A percentile compares a stretch with the other conserved stretches of the same genome.
Evolutionary conservation across 1,139 yeast species (phyloP).

Genomic region (Debaryomyces sp.): DNA sequence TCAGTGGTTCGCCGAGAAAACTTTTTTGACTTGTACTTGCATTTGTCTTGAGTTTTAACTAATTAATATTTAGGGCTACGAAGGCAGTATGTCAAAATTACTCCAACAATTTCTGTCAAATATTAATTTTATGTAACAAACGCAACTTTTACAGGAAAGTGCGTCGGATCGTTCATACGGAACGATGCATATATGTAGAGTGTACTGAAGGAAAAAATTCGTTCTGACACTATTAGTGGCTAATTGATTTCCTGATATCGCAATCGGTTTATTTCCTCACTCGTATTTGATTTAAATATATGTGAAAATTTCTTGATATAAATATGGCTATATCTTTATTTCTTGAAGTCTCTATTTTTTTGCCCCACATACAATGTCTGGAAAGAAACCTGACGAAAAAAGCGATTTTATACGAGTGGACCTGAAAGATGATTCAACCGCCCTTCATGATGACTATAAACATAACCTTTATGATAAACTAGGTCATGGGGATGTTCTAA

Average conservation of each 20-base stretch:
- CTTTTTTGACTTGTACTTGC: background rate
- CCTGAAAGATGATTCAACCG: background rate
- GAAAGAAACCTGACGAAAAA: background rate
- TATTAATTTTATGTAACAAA: background rate
- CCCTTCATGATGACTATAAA: background rate
- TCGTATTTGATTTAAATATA: background rate
- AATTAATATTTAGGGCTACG: no score
- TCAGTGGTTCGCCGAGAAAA: background rate
- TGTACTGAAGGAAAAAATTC: background rate
- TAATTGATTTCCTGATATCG: background rate
- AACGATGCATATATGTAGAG: background rate
- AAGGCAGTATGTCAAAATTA: no score
- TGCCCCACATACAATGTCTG: background rate
- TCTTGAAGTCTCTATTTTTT: background rate
- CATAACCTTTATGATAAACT: background rate
- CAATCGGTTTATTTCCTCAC: background rate
- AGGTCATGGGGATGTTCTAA: background rate
- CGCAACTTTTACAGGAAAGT: background rate
- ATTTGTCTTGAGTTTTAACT: no score
- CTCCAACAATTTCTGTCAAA: background rate
- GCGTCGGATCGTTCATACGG: background rate
- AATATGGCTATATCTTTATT: background rate
- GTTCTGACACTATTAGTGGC: background rate
- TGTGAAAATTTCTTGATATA: no score
- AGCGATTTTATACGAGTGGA: background rate